Percentiles rank a stretch among this genome's conserved stretches.
Evolutionary conservation across 2,329 filamentous ascomycete genomes (phyloP).

Genomic region (Hypoxylon sp.): DNA sequence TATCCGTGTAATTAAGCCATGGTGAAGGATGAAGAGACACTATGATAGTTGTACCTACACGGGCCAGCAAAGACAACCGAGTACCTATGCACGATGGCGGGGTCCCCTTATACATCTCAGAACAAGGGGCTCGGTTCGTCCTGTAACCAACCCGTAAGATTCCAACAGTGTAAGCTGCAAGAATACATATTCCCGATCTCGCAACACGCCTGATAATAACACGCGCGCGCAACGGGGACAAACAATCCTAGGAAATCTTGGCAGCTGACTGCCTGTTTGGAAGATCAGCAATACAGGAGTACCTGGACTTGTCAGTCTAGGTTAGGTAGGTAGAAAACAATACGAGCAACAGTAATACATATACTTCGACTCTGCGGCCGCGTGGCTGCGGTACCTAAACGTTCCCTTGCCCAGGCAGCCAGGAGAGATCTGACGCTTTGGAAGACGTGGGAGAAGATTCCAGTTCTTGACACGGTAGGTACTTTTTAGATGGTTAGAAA

Average conservation of each 20-base stretch:
- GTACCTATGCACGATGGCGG: conserved; percentile 34
- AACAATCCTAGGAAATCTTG: conserved; percentile 36
- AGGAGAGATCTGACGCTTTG: conserved; percentile 1
- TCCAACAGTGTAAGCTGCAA: conserved; percentile 28
- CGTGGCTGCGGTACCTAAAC: conserved; percentile 17
- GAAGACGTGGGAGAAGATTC: conserved; percentile 15
- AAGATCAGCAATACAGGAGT: conserved; percentile 25
- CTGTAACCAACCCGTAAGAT: conserved; percentile 33
- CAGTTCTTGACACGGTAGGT: no score
- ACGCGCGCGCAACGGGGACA: conserved; percentile 29
- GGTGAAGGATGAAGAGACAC: conserved; percentile 7
- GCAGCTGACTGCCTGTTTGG: conserved; percentile 37
- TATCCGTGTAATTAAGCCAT: conserved; percentile 8
- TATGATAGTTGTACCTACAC: conserved; percentile 10
- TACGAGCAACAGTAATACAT: conserved; percentile 38
- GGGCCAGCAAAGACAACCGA: conserved; percentile 13
- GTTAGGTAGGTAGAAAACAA: conserved; percentile 26
- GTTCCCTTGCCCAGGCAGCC: conserved; percentile 24
- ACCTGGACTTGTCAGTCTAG: conserved; percentile 26
- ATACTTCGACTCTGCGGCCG: conserved; percentile 22
- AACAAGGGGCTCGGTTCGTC: conserved; percentile 25
- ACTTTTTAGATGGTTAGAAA: conserved; percentile 16
- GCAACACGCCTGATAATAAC: conserved; percentile 27
- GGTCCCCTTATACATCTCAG: conserved; percentile 24
- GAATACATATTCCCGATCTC: conserved; percentile 34